A percentile compares a stretch with the other conserved stretches of the same genome.
Evolutionary conservation across 768 basidiomycete species (phyloP).

Genomic region (Calocybe cyanea): DNA sequence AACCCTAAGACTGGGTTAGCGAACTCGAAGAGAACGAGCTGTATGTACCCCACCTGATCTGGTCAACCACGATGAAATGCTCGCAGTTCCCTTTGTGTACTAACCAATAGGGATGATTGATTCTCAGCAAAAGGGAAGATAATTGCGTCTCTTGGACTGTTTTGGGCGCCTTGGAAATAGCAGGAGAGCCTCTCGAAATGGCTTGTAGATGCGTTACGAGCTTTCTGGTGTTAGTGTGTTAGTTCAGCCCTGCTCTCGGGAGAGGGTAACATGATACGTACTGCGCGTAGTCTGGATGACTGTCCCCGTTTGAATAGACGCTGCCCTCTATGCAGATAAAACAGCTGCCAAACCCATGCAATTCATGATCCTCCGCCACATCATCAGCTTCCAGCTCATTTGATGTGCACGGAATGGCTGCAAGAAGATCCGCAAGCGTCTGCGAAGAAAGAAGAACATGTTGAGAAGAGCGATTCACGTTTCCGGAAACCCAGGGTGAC

Average conservation of each 20-base stretch:
- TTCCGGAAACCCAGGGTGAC: constrained; percentile 57
- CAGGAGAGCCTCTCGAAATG: constrained; percentile 25
- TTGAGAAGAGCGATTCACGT: constrained; percentile 60
- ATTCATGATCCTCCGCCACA: constrained; percentile 3
- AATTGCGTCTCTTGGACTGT: constrained; percentile 48
- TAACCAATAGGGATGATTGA: constrained; percentile 80
- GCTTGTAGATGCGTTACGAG: constrained; percentile 24
- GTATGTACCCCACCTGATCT: constrained; percentile 52
- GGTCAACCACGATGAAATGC: constrained; percentile 70
- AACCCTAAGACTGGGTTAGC: constrained; percentile 36
- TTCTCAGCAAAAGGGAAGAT: constrained; percentile 50
- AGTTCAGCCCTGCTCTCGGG: constrained; percentile 33
- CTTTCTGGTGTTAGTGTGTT: constrained; percentile 26
- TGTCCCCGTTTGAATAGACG: constrained; percentile 53
- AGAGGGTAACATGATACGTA: constrained; percentile 19
- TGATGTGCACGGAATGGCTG: constrained; percentile 58
- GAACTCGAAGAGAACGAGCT: not conserved
- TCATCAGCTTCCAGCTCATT: constrained; percentile 48
- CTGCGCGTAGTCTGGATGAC: constrained; percentile 55
- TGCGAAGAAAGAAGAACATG: constrained; percentile 70
- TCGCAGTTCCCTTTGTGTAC: constrained; percentile 81
- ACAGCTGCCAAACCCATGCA: constrained; percentile 26
- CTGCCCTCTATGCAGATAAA: constrained; percentile 61
- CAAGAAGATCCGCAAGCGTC: constrained; percentile 60
- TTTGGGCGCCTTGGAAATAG: constrained; percentile 34